Percentiles rank a stretch among this genome's conserved stretches.
Evolutionary conservation across 345 rosid genomes (phyloP).

Genomic region (Xanthoceras sorbifolium): DNA sequence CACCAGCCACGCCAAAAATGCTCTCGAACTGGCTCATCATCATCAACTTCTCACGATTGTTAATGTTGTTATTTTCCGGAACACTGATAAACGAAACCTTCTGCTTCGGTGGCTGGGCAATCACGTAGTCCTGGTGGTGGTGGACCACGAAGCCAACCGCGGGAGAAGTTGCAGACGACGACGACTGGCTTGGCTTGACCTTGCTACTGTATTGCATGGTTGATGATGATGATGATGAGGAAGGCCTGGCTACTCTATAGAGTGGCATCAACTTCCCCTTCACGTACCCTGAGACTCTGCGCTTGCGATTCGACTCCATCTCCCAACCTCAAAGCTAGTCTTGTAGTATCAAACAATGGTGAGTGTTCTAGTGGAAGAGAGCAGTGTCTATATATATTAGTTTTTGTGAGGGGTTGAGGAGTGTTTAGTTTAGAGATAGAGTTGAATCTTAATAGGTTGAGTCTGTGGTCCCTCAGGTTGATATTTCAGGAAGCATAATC

Average conservation of each 20-base stretch:
- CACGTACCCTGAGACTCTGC: constrained; percentile 44
- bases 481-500: constrained; percentile 33
- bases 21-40: constrained; percentile 34
- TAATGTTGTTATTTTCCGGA: constrained; percentile 18
- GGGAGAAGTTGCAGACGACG: constrained; percentile 21
- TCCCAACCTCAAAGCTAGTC: neutral
- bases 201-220: constrained; percentile 32
- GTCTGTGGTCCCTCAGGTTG: constrained; percentile 36
- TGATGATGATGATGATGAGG: constrained; percentile 22
- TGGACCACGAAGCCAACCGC: constrained; percentile 29
- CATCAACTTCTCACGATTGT: constrained; percentile 24
- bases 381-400: constrained; percentile 35
- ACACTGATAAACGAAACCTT: constrained; percentile 41
- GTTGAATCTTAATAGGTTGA: constrained; percentile 18
- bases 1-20: constrained; percentile 33
- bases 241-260: constrained; percentile 34
- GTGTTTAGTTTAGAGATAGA: constrained; percentile 31
- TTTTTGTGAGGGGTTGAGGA: neutral
- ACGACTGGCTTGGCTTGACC: constrained; percentile 27
- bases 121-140: constrained; percentile 35
- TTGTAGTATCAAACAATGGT: neutral
- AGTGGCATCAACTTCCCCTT: constrained; percentile 52
- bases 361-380: constrained; percentile 6
- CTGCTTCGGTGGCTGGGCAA: constrained; percentile 42
- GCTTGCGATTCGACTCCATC: constrained; percentile 53